phyloP scores from a whole-genome alignment of 2,329 filamentous ascomycete genomes.

The Pseudocercospora cruenta region DNA sequence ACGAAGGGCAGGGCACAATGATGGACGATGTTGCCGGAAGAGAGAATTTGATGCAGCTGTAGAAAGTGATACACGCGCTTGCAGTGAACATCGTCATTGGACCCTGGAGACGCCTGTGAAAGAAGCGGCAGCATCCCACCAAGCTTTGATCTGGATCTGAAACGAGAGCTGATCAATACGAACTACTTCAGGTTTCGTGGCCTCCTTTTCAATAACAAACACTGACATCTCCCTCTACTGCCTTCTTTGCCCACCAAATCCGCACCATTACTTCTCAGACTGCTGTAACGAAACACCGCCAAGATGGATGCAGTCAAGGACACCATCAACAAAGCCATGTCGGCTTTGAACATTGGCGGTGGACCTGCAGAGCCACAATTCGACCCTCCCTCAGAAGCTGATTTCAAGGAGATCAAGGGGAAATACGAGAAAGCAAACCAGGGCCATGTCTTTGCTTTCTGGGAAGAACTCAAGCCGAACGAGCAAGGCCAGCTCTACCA shows the following conservation, averaged over 20 bases:
- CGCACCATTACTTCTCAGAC: neutral
- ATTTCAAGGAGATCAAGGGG: constrained; percentile 68
- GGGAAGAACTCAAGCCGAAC: constrained; percentile 71
- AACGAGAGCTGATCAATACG: neutral
- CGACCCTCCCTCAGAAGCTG: constrained; percentile 64
- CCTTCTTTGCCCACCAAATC: neutral
- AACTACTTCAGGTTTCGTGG: neutral
- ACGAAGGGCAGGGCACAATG: neutral
- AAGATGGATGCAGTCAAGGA: constrained; percentile 30
- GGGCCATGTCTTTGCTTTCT: constrained; percentile 84
- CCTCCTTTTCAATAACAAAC: neutral
- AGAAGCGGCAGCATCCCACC: too few relatives aligned
- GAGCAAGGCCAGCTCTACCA: constrained; percentile 80
- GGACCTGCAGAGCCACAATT: constrained; percentile 42
- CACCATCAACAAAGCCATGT: constrained; percentile 27
- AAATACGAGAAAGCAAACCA: constrained; percentile 77
- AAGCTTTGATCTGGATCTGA: neutral
- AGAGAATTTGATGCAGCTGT: neutral
- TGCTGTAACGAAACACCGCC: neutral
- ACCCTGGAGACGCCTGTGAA: too few relatives aligned
- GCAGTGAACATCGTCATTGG: too few relatives aligned
- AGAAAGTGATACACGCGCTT: too few relatives aligned
- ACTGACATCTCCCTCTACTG: neutral
- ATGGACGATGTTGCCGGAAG: neutral
- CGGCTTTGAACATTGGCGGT: constrained; percentile 28